Percentiles rank a stretch among this genome's conserved stretches.
Evolutionary conservation across 768 basidiomycete species (phyloP).

Genomic region (Gloeopeniophorella convolvens): DNA sequence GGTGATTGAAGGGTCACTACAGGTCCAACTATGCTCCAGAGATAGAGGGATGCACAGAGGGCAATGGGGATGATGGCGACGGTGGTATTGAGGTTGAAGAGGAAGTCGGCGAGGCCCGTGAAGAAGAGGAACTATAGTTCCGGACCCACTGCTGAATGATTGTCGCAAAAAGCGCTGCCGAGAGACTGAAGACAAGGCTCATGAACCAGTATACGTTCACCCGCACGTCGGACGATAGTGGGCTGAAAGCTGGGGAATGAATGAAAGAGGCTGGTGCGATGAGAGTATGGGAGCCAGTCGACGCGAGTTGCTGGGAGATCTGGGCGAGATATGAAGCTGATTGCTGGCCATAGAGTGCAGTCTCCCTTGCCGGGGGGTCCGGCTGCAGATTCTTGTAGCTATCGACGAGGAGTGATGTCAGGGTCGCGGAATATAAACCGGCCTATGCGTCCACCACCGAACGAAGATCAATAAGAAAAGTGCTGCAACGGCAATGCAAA

Average conservation of each 20-base stretch:
- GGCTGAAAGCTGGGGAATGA: conserved; percentile 7
- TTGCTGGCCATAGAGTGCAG: background rate
- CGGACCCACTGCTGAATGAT: conserved; percentile 43
- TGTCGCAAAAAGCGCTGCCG: conserved; percentile 37
- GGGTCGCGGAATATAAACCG: conserved; percentile 7
- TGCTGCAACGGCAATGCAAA: background rate
- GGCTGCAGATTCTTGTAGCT: conserved; percentile 3
- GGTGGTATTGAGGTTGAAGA: conserved; percentile 26
- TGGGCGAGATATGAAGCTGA: background rate
- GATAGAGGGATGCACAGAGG: conserved; percentile 7
- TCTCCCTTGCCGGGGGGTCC: background rate
- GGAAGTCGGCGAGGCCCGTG: conserved; percentile 39
- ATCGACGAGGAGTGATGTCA: conserved; percentile 6
- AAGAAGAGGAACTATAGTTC: conserved; percentile 43
- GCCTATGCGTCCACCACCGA: too few relatives aligned
- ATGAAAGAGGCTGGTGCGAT: background rate
- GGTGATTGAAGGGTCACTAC: conserved; percentile 1
- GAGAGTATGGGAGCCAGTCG: background rate
- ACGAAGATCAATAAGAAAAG: too few relatives aligned
- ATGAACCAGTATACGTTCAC: conserved; percentile 38
- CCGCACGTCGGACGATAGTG: conserved; percentile 30
- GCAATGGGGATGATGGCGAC: conserved; percentile 11
- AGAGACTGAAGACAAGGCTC: conserved; percentile 32
- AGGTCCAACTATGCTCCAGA: conserved; percentile 5
- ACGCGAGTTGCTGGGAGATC: conserved; percentile 6